A percentile compares a stretch with the other conserved stretches of the same genome.
phyloP scores from a whole-genome alignment of 106 monocot genomes.

The Allium fistulosum region DNA sequence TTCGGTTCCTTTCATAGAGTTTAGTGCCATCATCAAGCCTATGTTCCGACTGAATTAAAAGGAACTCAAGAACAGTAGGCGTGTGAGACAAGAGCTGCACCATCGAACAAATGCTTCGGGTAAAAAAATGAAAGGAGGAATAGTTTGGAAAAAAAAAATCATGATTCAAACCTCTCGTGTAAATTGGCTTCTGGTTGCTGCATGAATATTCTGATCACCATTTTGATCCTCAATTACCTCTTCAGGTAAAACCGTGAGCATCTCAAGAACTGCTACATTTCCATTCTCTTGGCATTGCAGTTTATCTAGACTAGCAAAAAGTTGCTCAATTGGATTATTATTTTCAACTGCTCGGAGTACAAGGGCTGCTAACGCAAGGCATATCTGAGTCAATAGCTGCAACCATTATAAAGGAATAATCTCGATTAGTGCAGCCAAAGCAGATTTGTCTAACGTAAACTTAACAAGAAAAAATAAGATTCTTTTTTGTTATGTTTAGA shows the following conservation, averaged over 20 bases:
- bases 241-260: slow-evolving; percentile 93
- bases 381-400: slow-evolving; percentile 95
- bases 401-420: neutral
- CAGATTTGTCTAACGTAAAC: neutral
- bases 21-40: slow-evolving; percentile 33
- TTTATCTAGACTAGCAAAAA: slow-evolving; percentile 72
- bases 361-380: slow-evolving; percentile 78
- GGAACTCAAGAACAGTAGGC: slow-evolving; percentile 70
- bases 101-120: neutral
- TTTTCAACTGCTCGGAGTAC: slow-evolving; percentile 61
- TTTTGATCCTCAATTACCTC: slow-evolving; percentile 73
- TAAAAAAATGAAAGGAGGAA: neutral
- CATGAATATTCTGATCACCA: slow-evolving; percentile 38
- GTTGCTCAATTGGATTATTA: slow-evolving; percentile 67
- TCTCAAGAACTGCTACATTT: slow-evolving; percentile 70
- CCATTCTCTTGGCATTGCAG: slow-evolving; percentile 70
- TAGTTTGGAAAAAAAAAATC: neutral
- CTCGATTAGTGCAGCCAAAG: neutral
- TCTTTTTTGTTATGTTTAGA: neutral
- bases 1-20: slow-evolving; percentile 37
- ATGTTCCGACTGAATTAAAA: slow-evolving; percentile 56
- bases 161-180: slow-evolving; percentile 45
- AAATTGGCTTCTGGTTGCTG: slow-evolving; percentile 51
- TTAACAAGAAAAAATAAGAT: too few relatives aligned
- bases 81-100: slow-evolving; percentile 86